Evolutionary conservation across 2,329 filamentous ascomycete species (phyloP).

Genomic region (Curvularia eragrostidis): DNA sequence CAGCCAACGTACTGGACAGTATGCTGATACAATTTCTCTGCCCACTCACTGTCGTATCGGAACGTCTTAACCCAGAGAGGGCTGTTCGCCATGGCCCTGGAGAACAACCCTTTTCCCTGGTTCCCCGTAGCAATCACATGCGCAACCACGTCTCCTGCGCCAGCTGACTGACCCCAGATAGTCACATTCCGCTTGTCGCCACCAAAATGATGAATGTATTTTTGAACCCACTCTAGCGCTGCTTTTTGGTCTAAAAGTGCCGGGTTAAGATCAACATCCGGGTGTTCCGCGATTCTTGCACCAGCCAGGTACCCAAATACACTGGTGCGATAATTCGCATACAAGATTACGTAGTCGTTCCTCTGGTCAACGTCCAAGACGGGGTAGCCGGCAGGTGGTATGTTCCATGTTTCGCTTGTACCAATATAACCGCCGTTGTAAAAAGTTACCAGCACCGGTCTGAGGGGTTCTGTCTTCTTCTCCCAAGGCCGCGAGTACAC

Average conservation of each 20-base stretch:
- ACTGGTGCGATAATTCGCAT: constrained; percentile 64
- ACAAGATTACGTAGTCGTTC: constrained; percentile 61
- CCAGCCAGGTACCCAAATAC: constrained; percentile 64
- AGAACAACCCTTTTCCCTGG: constrained; percentile 56
- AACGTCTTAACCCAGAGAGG: constrained; percentile 69
- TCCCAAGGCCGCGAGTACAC: constrained; percentile 66
- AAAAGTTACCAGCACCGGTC: constrained; percentile 66
- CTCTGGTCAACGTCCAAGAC: constrained; percentile 61
- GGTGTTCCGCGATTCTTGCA: constrained; percentile 54
- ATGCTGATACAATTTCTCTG: constrained; percentile 59
- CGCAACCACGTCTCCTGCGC: constrained; percentile 61
- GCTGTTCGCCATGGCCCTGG: constrained; percentile 58
- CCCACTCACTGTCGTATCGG: constrained; percentile 57
- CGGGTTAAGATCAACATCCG: constrained; percentile 58
- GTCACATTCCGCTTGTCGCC: constrained; percentile 61
- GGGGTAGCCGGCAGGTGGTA: constrained; percentile 65
- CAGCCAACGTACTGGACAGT: constrained; percentile 60
- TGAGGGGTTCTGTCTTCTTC: constrained; percentile 42
- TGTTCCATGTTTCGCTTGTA: constrained; percentile 61
- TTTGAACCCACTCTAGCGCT: constrained; percentile 62
- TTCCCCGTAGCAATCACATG: constrained; percentile 60
- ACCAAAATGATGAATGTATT: constrained; percentile 61
- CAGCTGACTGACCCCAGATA: constrained; percentile 63
- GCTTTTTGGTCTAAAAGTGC: constrained; percentile 62
- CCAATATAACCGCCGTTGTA: constrained; percentile 68